Base-by-base conservation (phyloP, 2,329 filamentous ascomycete genomes). In the Incumbomyces delicatus region DNA sequence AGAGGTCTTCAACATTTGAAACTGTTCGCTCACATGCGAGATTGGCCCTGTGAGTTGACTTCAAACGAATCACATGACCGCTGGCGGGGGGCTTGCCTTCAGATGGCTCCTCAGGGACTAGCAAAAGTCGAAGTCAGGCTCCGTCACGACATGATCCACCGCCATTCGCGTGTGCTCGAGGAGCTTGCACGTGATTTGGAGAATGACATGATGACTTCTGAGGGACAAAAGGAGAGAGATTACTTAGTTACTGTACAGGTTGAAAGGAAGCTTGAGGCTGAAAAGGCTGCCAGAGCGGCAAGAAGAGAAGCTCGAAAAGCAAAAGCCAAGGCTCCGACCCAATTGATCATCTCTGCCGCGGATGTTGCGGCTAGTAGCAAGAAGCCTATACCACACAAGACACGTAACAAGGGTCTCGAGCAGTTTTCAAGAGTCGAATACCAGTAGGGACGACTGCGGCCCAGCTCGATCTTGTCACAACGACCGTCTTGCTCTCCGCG, bases 271-370 rank as follows among this genome's bases (percentile, higher is more conserved):
- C 12, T 47, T 14, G 37, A 41, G 14, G 44, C 44, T 7, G 41
- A 53, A 34, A 51, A 42, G 43, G 49, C 50, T 36, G 46, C 41
- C n/a, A 38, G 40, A 17, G 46, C 50, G 37, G 49, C 49, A 17
- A 37, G 20, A 13, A 18, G 29, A 18, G 29, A n/a, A 13, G 36
- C 18, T 13, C 36, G 34, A 16, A 22, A 40, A 17, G 29, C 36
- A 18, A 41, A 33, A 12, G 20, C 12, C 6, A 32, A 41, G 13
- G 22, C 36, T 8, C 36, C 37, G 7, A n/a, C 57, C 58, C 53
- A 63, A 71, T 36, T 56, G 50, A 51, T 20, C 6, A 53, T 56
- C 1, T 56, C 14, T 12, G 16, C 18, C 48, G 34, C 46, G 47
- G 30, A 30, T 31, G 22, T 41, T 33, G 20, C 30, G 18, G 12